Conservation (phyloP, 169 alveolate genomes). For the Cystoisospora suis region DNA sequence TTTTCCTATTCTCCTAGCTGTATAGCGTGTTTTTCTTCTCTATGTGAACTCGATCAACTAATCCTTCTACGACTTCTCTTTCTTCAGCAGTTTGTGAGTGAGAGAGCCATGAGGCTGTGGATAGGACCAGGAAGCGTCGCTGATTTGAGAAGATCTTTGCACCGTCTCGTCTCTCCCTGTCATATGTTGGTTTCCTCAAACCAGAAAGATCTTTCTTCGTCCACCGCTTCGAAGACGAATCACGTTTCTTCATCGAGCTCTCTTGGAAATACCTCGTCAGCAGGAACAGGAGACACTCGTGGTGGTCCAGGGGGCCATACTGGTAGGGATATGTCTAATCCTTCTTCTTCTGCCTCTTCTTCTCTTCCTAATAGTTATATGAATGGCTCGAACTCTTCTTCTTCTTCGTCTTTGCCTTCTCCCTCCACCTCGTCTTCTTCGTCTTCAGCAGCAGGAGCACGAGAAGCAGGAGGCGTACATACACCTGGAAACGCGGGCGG, state of each 20-base stretch:
- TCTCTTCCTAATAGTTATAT: not conserved
- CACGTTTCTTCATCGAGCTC: no score
- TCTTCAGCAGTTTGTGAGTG: constrained; percentile 84
- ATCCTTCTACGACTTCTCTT: constrained; percentile 76
- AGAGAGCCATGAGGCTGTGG: constrained; percentile 85
- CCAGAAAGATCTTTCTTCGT: constrained; percentile 45
- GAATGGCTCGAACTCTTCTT: not conserved
- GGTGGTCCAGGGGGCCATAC: constrained; percentile 6
- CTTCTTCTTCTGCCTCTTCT: not conserved
- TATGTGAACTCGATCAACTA: constrained; percentile 79
- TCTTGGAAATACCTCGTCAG: not conserved
- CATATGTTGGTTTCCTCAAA: constrained; percentile 63
- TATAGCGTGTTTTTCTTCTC: constrained; percentile 71
- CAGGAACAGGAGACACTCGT: not conserved
- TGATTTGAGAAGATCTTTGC: constrained; percentile 72
- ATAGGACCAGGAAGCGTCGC: constrained; percentile 73
- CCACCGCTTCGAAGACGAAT: not conserved
- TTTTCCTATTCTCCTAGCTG: not conserved
- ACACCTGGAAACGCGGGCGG: not conserved
- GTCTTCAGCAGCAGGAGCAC: not conserved
- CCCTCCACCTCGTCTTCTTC: not conserved
- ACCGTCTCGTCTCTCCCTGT: constrained; percentile 66
- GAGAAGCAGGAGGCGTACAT: not conserved
- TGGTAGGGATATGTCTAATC: not conserved
- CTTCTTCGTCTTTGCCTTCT: no score